phyloP scores from a whole-genome alignment of 208 protist genomes.

The Crithidia expoeki region DNA sequence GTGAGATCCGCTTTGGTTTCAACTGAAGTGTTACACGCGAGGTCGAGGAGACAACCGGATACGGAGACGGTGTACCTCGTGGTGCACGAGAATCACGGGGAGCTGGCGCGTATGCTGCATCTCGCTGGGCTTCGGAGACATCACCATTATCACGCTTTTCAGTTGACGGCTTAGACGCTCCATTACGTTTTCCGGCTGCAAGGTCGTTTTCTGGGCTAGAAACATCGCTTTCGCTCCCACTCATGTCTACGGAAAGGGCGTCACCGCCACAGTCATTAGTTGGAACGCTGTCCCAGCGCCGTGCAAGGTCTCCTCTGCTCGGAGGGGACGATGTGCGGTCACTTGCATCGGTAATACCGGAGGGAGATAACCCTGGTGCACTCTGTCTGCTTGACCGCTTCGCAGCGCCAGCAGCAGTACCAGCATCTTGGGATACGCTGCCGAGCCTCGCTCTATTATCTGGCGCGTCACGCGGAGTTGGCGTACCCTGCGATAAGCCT shows the following conservation, averaged over 20 bases:
- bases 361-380: conserved; percentile 4
- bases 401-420: conserved; percentile 11
- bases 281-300: not conserved
- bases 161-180: not conserved
- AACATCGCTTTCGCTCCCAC: not conserved
- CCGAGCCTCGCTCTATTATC: not conserved
- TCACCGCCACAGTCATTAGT: not conserved
- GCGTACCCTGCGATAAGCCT: too few species aligned
- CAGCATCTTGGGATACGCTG: conserved; percentile 4
- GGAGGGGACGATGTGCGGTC: conserved; percentile 8
- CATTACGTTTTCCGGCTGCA: not conserved
- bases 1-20: conserved; percentile 50
- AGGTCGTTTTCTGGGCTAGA: not conserved
- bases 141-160: too few species aligned
- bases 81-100: too few species aligned
- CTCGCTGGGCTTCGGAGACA: too few species aligned
- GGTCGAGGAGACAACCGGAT: conserved; percentile 5
- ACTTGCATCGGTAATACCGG: conserved; percentile 20
- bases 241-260: conserved; percentile 10
- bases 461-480: not conserved
- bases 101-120: not conserved
- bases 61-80: not conserved
- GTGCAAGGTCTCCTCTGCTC: not conserved
- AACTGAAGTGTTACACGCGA: conserved; percentile 22
- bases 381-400: not conserved